These are phyloP conservation scores for Endoconidiophora laricicola DNA, from an alignment of 2,329 filamentous ascomycete species.

Conservation along the genomic window DNA sequence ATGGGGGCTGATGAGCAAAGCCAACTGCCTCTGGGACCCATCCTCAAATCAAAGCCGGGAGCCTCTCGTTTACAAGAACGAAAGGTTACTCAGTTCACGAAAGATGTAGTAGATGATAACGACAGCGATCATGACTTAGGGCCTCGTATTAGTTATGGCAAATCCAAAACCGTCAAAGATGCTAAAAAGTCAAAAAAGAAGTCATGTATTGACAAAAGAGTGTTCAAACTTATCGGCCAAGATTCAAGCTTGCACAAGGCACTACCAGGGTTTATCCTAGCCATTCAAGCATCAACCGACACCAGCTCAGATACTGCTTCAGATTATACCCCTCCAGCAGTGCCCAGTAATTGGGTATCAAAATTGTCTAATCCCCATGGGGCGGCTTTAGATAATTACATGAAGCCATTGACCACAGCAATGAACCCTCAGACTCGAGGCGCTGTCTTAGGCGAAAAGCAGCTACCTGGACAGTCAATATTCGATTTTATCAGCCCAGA, in stretches of 20 bases:
- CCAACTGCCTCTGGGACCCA: background rate
- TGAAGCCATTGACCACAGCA: background rate
- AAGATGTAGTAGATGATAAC: conserved; percentile 15
- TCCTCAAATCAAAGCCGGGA: conserved; percentile 24
- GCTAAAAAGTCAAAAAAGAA: conserved; percentile 35
- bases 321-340: conserved; percentile 3
- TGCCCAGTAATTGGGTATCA: conserved; percentile 5
- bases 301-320: background rate
- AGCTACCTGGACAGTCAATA: conserved; percentile 78
- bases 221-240: background rate
- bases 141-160: conserved; percentile 14
- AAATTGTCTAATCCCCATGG: background rate
- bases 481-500: conserved; percentile 80
- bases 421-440: background rate
- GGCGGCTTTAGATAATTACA: too few species aligned
- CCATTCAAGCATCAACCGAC: background rate
- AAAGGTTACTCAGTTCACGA: too few species aligned
- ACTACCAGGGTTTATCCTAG: conserved; percentile 6
- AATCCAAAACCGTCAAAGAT: conserved; percentile 10
- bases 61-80: conserved; percentile 16
- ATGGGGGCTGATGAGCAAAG: background rate
- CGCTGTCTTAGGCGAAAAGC: conserved; percentile 47
- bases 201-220: too few species aligned
- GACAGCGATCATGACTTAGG: conserved; percentile 30
- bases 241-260: background rate